These are phyloP conservation scores for Mrakia gelida DNA, from an alignment of 768 basidiomycete genomes.

Conservation along the genomic window DNA sequence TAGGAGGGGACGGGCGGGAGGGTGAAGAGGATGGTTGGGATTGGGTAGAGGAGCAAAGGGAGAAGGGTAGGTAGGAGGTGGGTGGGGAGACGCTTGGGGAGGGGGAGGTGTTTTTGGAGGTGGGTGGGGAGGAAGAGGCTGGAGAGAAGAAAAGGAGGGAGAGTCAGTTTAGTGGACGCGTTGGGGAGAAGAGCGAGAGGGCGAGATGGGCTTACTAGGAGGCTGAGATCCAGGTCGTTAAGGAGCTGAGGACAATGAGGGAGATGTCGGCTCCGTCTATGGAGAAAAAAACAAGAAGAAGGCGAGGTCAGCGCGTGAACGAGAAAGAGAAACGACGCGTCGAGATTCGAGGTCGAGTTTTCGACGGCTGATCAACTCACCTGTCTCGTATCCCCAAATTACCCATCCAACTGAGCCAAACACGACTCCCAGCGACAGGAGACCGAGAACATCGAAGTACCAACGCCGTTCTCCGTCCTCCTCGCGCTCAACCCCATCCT, in stretches of 20 bases:
- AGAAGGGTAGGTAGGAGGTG: neutral
- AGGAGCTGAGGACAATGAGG: neutral
- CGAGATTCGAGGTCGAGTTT: too few species aligned
- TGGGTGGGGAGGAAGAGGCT: constrained; percentile 8
- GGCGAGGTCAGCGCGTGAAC: too few species aligned
- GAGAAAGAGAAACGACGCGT: too few species aligned
- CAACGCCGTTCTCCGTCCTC: neutral
- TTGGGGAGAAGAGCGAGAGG: neutral
- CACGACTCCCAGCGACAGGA: neutral
- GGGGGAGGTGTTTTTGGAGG: neutral
- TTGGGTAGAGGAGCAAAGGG: constrained; percentile 8
- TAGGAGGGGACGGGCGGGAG: neutral
- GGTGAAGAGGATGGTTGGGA: constrained; percentile 19
- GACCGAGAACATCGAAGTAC: neutral
- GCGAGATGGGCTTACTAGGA: neutral
- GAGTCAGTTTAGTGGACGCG: neutral
- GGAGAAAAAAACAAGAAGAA: neutral
- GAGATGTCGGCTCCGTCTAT: constrained; percentile 5
- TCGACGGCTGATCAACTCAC: neutral
- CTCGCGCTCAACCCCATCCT: neutral
- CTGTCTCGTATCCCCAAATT: neutral
- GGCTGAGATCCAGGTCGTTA: neutral
- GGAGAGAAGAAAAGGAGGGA: neutral
- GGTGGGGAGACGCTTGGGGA: neutral
- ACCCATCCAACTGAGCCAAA: neutral